Evolutionary conservation across 2,329 filamentous ascomycete species (phyloP).

Genomic region (Torrubiellomyces zombiae): DNA sequence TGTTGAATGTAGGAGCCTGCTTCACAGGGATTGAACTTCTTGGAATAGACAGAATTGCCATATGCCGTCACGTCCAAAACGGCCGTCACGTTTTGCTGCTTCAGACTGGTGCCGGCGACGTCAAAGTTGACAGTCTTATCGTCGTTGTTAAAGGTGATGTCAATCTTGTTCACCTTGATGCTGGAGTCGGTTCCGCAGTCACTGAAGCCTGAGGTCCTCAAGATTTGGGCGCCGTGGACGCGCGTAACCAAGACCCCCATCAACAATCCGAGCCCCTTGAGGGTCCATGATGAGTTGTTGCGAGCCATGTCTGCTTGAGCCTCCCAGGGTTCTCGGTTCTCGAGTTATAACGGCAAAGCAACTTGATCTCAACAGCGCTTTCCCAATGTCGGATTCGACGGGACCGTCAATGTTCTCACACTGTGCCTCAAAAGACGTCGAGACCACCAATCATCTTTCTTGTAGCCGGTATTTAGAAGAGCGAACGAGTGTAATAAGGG

Average conservation of each 20-base stretch:
- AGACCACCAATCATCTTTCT: not conserved
- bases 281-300: slow-evolving; percentile 12
- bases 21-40: slow-evolving; percentile 71
- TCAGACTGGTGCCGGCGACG: slow-evolving; percentile 58
- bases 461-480: not conserved
- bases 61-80: slow-evolving; percentile 66
- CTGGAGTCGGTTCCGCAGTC: slow-evolving; percentile 40
- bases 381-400: slow-evolving; percentile 1
- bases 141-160: slow-evolving; percentile 64
- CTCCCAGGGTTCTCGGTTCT: slow-evolving; percentile 7
- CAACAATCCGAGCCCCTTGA: slow-evolving; percentile 17
- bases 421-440: not conserved
- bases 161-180: slow-evolving; percentile 55
- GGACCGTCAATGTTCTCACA: not conserved
- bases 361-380: not conserved
- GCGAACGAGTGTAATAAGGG: slow-evolving; percentile 3
- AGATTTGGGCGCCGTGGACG: slow-evolving; percentile 50
- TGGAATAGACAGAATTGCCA: slow-evolving; percentile 62
- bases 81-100: slow-evolving; percentile 66
- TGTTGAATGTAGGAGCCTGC: slow-evolving; percentile 46
- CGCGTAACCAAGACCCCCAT: slow-evolving; percentile 20
- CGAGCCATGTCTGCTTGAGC: slow-evolving; percentile 16
- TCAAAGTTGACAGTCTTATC: slow-evolving; percentile 65
- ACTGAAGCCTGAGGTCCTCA: slow-evolving; percentile 67
- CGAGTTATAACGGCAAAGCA: slow-evolving; percentile 3